Conservation (phyloP, 1,284 basidiomycete species). For the Volvariella surrecta region DNA sequence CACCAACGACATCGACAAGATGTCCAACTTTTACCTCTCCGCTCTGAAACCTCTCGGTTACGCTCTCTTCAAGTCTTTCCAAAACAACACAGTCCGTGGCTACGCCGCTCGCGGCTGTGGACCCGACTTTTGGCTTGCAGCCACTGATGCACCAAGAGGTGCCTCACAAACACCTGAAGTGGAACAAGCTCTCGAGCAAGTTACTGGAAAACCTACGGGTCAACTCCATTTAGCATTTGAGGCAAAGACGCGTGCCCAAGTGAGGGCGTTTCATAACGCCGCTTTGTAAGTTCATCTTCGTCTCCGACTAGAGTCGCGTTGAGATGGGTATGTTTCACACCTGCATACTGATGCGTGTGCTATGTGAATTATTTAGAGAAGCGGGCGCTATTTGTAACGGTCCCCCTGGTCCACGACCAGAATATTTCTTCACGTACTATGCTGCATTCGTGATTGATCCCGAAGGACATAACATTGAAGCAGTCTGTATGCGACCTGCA, state of each 20-base stretch:
- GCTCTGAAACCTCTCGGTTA: constrained; percentile 18
- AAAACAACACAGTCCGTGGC: constrained; percentile 15
- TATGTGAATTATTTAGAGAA: constrained; percentile 11
- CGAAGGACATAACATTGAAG: constrained; percentile 13
- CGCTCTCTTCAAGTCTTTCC: constrained; percentile 10
- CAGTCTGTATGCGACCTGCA: constrained; percentile 8
- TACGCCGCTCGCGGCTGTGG: constrained; percentile 10
- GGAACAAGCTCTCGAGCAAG: background rate
- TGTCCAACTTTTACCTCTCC: constrained; percentile 14
- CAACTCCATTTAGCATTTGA: constrained; percentile 16
- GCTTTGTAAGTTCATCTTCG: constrained; percentile 14
- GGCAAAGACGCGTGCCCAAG: constrained; percentile 13
- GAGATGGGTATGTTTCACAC: too few species aligned
- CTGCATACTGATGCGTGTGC: too few species aligned
- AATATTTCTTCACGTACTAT: constrained; percentile 12
- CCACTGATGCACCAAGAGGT: background rate
- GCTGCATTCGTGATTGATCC: constrained; percentile 13
- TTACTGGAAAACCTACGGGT: constrained; percentile 5
- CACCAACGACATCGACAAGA: constrained; percentile 11
- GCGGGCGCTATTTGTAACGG: constrained; percentile 17
- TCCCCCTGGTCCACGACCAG: constrained; percentile 13
- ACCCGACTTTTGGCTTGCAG: constrained; percentile 15
- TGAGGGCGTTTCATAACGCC: constrained; percentile 16
- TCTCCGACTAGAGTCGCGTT: background rate
- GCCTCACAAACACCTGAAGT: too few species aligned